A percentile compares a stretch with the other conserved stretches of the same genome.
Evolutionary conservation across 345 rosid species (phyloP).

Genomic region (Theobroma cacao): DNA sequence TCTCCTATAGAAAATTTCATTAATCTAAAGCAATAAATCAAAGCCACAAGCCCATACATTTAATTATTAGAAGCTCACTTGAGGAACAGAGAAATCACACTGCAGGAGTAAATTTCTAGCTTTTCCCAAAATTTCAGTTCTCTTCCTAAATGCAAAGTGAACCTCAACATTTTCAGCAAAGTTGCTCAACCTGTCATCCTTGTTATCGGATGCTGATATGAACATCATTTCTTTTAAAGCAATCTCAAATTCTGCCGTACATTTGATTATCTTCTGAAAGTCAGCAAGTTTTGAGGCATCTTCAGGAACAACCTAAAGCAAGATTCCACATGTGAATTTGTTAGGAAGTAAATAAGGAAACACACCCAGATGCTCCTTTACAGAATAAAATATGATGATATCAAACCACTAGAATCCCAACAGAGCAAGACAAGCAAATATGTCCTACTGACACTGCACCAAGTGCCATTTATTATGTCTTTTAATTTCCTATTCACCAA

Average conservation of each 20-base stretch:
- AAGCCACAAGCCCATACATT: conserved; percentile 12
- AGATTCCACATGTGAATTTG: conserved; percentile 10
- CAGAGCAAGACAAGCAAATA: neutral
- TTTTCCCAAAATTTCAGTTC: conserved; percentile 76
- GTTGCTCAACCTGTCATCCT: conserved; percentile 70
- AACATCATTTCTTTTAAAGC: conserved; percentile 63
- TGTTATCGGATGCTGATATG: conserved; percentile 60
- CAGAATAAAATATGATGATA: neutral
- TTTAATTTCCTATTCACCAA: neutral
- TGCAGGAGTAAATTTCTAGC: conserved; percentile 78
- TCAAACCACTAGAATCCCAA: neutral
- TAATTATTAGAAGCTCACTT: conserved; percentile 41
- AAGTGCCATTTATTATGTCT: neutral
- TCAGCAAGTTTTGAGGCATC: conserved; percentile 88
- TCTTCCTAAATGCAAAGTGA: conserved; percentile 91
- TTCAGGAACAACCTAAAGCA: conserved; percentile 81
- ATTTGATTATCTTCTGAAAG: conserved; percentile 73
- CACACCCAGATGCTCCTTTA: neutral
- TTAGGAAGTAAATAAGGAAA: neutral
- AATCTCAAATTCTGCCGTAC: conserved; percentile 69
- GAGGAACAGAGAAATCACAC: conserved; percentile 73
- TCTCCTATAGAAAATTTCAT: conserved; percentile 47
- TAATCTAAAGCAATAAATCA: conserved; percentile 12
- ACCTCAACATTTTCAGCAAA: conserved; percentile 91
- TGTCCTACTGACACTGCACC: neutral